Percentiles rank a stretch among this genome's conserved stretches.
phyloP scores from a whole-genome alignment of 306 rosid species.

The Argentina anserina region DNA sequence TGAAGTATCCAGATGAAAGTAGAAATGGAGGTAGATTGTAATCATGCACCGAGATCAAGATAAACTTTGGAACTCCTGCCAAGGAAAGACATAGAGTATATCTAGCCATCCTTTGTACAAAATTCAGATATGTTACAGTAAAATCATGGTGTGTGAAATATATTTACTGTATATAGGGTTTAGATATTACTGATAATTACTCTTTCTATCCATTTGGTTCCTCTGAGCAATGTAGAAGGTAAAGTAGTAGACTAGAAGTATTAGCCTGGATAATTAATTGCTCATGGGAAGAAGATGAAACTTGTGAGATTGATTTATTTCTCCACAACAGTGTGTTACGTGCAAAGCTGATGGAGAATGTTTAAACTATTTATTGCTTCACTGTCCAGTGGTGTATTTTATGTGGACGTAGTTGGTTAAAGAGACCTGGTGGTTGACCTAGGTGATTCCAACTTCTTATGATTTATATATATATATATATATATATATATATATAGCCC shows the following conservation, averaged over 20 bases:
- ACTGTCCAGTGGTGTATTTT: background rate
- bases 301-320: background rate
- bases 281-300: background rate
- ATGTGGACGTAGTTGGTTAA: background rate
- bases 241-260: background rate
- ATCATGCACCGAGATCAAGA: constrained; percentile 88
- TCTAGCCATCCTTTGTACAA: background rate
- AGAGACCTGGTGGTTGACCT: background rate
- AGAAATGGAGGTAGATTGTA: constrained; percentile 78
- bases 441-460: background rate
- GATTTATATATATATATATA: no score
- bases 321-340: background rate
- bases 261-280: background rate
- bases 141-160: background rate
- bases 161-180: no score
- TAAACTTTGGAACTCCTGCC: constrained; percentile 85
- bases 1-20: constrained; percentile 84
- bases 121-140: constrained; percentile 6
- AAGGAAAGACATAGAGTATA: constrained; percentile 17
- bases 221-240: background rate
- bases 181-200: no score
- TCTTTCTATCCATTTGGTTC: background rate
- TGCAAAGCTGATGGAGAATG: background rate
- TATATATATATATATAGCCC: no score
- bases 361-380: background rate